These are phyloP conservation scores for Phlyctochytrium bullatum DNA, from an alignment of 192 early-diverging fungal species.

Conservation along the genomic window DNA sequence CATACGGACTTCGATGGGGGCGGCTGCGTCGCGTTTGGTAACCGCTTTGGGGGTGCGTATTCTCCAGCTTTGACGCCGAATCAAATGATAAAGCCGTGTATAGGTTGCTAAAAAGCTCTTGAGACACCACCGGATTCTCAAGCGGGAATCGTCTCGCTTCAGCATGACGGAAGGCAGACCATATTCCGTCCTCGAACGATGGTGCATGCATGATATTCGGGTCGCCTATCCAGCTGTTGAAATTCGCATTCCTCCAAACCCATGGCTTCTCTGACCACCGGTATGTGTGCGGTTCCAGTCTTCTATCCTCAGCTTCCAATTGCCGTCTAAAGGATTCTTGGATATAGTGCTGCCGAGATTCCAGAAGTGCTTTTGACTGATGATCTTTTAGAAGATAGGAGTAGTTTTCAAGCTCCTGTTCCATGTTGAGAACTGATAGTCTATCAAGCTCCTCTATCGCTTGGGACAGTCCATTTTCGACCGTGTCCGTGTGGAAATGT, in stretches of 20 bases:
- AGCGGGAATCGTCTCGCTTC: constrained; percentile 24
- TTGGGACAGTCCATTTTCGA: not conserved
- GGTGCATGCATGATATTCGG: not conserved
- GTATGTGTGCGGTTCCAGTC: not conserved
- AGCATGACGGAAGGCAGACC: constrained; percentile 19
- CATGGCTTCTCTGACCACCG: not conserved
- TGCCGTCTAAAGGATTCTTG: not conserved
- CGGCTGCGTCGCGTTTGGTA: no score
- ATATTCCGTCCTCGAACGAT: constrained; percentile 9
- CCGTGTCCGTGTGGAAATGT: no score
- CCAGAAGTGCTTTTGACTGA: not conserved
- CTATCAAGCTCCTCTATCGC: not conserved
- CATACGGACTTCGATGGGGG: no score
- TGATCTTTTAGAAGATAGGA: not conserved
- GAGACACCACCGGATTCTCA: constrained; percentile 10
- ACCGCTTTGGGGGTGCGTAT: no score
- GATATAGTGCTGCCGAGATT: not conserved
- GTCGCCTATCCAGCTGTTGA: not conserved
- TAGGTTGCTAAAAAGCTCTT: constrained; percentile 13
- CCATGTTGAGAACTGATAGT: not conserved
- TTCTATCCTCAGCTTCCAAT: not conserved
- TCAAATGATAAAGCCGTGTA: no score
- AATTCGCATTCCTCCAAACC: not conserved
- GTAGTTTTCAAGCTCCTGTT: not conserved
- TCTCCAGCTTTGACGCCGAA: no score